Evolutionary conservation across 2,329 filamentous ascomycete species (phyloP).

Genomic region (Phyllosticta citribraziliensis): DNA sequence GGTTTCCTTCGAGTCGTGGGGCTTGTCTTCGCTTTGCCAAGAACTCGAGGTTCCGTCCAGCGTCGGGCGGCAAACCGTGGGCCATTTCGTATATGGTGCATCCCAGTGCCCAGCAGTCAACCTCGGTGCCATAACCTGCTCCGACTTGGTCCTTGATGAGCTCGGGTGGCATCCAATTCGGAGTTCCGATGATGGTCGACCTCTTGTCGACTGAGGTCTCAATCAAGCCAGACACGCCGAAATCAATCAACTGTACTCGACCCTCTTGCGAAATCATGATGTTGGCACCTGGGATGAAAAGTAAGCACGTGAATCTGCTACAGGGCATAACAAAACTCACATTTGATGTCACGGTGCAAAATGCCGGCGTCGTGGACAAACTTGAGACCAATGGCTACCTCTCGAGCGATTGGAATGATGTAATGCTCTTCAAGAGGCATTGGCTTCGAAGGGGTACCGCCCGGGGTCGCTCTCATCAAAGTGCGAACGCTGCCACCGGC

Average conservation of each 20-base stretch:
- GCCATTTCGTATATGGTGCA: conserved; percentile 75
- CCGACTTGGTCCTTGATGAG: conserved; percentile 38
- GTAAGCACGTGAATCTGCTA: background rate
- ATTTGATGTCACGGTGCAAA: conserved; percentile 56
- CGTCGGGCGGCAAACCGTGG: conserved; percentile 55
- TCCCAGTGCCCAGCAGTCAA: conserved; percentile 78
- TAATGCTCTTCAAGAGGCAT: conserved; percentile 46
- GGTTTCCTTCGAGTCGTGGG: conserved; percentile 60
- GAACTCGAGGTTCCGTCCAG: conserved; percentile 39
- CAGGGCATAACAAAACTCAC: conserved; percentile 22
- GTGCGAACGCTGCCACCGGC: conserved; percentile 71
- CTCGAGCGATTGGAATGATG: conserved; percentile 54
- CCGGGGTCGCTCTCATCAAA: conserved; percentile 34
- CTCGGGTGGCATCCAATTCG: conserved; percentile 81
- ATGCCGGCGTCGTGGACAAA: conserved; percentile 57
- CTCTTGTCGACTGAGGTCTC: conserved; percentile 68
- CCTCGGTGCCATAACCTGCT: conserved; percentile 38
- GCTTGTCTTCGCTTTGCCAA: conserved; percentile 47
- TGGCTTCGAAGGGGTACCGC: conserved; percentile 24
- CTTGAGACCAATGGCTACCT: conserved; percentile 51
- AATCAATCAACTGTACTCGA: conserved; percentile 71
- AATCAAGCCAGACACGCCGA: conserved; percentile 70
- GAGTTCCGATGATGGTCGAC: conserved; percentile 71
- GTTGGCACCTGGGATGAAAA: conserved; percentile 49
- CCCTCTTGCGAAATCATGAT: conserved; percentile 70